These are phyloP conservation scores for Neodidymelliopsis sp. DNA, from an alignment of 2,329 filamentous ascomycete genomes.

Conservation along the genomic window DNA sequence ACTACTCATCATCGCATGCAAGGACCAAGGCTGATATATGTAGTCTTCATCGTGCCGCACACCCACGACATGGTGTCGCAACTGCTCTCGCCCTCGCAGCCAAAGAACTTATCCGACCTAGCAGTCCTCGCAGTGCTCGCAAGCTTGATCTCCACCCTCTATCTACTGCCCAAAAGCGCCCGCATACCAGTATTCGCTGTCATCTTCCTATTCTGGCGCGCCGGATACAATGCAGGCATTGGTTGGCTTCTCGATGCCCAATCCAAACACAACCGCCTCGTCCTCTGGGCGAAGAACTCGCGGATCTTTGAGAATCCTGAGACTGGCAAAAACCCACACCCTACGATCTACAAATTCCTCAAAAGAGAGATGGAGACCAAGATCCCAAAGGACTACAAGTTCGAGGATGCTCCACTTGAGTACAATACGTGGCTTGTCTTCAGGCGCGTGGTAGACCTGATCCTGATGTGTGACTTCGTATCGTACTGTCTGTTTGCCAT, in stretches of 20 bases:
- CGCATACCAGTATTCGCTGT: slow-evolving; percentile 81
- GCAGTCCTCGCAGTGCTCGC: slow-evolving; percentile 80
- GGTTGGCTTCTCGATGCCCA: slow-evolving; percentile 88
- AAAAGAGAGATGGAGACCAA: slow-evolving; percentile 94
- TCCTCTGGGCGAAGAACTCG: slow-evolving; percentile 86
- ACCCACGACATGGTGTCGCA: slow-evolving; percentile 99
- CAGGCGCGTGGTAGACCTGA: slow-evolving; percentile 91
- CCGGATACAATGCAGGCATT: slow-evolving; percentile 92
- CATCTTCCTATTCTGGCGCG: slow-evolving; percentile 91
- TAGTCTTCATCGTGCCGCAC: slow-evolving; percentile 93
- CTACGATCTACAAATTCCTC: slow-evolving; percentile 81
- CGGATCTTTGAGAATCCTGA: slow-evolving; percentile 85
- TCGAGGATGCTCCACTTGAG: slow-evolving; percentile 91
- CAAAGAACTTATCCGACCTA: slow-evolving; percentile 91
- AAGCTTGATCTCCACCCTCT: slow-evolving; percentile 76
- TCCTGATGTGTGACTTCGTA: slow-evolving; percentile 98
- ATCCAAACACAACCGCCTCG: slow-evolving; percentile 85
- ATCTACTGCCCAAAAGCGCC: slow-evolving; percentile 71
- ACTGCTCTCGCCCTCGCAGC: slow-evolving; percentile 89
- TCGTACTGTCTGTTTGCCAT: slow-evolving; percentile 97
- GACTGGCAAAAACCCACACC: slow-evolving; percentile 81
- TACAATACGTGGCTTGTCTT: slow-evolving; percentile 99
- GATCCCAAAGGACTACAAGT: slow-evolving; percentile 90
- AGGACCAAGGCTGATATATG: slow-evolving; percentile 25
- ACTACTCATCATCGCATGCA: slow-evolving; percentile 5